Base-by-base conservation (phyloP, 495 filamentous ascomycete genomes). In the Chaetomium tenue region DNA sequence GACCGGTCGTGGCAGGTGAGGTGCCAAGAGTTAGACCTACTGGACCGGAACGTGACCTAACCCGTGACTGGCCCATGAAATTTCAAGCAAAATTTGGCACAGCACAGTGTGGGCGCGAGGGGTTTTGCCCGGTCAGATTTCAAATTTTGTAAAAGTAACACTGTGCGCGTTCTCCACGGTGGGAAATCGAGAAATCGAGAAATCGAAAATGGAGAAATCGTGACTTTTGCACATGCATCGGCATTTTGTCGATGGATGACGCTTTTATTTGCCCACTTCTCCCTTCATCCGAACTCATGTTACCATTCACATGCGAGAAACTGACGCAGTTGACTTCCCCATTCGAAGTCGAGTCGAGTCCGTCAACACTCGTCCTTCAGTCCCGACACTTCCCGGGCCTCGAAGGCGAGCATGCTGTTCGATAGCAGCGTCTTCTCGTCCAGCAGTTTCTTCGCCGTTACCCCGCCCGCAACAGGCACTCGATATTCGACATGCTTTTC, bases 381-480 rank as follows among this genome's bases (percentile, higher is more conserved):
- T 44, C 39, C 22, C 28, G 16, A 25, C 42, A 48, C 57, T 33
- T 59, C 57, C 25, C 57, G 12, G 26, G 76, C 54, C 1, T 23
- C 51, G 33, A 71, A 81, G 8, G 60, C 61, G 58, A 93, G 81
- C 83, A 92, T 86, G 69, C 71, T 75, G 72, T 94, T 93, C 57
- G 85, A 88, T 30, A 74, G 71, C 28, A 84, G 78, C 11, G 73
- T 75, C 51, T 84, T 81, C 66, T 89, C 84, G 70, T 91, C 83
- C 12, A 84, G 71, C 64, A 93, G 80, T 65, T 92, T 88, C 39
- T 73, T 75, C 6, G 91, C 89, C 13, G 83, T 82, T 67, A 91
- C 87, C 0, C 76, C 73, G 0, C 90, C 91, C 3, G 87, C 84
- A 33, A 92, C 85, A 1, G 92, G 92, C 48, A 96, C 76, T 9